Evolutionary conservation across 202 grass and related monocot genomes (phyloP), one percentile per base, ranked within the genome.

Genomic region (Schoenoplectus triqueter): DNA sequence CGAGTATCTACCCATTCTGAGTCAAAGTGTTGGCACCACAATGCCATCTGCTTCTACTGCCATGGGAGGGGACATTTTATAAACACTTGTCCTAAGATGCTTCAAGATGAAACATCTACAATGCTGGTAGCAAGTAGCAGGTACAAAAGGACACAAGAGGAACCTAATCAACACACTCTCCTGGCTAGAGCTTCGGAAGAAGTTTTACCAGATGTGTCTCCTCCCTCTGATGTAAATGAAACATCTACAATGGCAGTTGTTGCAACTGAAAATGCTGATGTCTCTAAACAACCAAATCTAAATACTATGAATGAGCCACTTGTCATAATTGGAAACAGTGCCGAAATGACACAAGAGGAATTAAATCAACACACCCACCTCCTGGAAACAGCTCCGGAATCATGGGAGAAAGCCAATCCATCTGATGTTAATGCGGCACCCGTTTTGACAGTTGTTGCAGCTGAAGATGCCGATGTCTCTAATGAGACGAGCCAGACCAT

Each of bases 401-500:
- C 40, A 69, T 10, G 11, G 10, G 13, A 69, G 39, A 69, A 69
- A 69, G 66, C 66, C 40, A 69, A 69, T 44, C 66, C 3, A 5
- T 78, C 51, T 55, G 59, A 80, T 49, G 15, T n/a, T 15, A 14
- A 75, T 85, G 76, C 54, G 73, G 84, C 42, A 74, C 60, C 19
- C 6, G n/a, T 69, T 51, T 10, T 45, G 66, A 56, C 65, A 69
- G 39, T 69, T 48, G 40, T 75, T 66, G 13, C 13, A 64, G 48
- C 78, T 70, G 60, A 83, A 63, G 69, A 39, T 61, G 59, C 54
- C 71, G 48, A 19, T 62, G 62, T 52, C 15, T 69, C 42, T 40
- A 80, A 67, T 70, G 39, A 80, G 19, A 78, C 57, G 63, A n/a
- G n/a, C 14, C 57, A 61, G 57, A 61, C 57, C 31, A 31, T 31